These are phyloP conservation scores for Globisporangium barbulae DNA, from an alignment of 352 stramenopile species.

Conservation along the genomic window DNA sequence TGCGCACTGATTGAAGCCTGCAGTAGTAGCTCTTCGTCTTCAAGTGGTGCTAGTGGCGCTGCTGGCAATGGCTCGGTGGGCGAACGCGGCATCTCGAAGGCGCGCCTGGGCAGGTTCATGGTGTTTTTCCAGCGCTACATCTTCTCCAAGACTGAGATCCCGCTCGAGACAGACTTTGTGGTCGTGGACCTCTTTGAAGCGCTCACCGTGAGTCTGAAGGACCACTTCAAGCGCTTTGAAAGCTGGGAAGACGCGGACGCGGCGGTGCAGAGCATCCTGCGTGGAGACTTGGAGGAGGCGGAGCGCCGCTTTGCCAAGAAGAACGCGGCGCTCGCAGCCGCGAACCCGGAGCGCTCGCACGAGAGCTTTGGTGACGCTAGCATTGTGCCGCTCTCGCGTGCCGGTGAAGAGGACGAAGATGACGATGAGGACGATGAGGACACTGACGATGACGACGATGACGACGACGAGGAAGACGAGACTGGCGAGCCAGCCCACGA, in stretches of 20 bases:
- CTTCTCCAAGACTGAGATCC: conserved; percentile 93
- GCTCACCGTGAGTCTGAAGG: conserved; percentile 47
- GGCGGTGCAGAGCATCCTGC: conserved; percentile 51
- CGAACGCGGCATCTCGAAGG: conserved; percentile 82
- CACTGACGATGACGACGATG: conserved; percentile 50
- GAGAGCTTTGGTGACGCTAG: conserved; percentile 17
- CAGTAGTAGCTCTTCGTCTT: conserved; percentile 15
- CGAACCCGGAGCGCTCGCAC: conserved; percentile 7
- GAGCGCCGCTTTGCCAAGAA: conserved; percentile 67
- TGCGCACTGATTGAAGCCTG: conserved; percentile 92
- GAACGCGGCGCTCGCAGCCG: conserved; percentile 26
- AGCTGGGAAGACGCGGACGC: conserved; percentile 77
- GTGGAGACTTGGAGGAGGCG: conserved; percentile 61
- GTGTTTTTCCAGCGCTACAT: conserved; percentile 96
- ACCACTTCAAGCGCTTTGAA: conserved; percentile 67
- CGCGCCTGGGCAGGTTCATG: conserved; percentile 88
- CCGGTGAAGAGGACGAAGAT: conserved; percentile 41
- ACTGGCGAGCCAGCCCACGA: conserved; percentile 19
- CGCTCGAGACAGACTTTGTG: conserved; percentile 93
- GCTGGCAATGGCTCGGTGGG: conserved; percentile 31
- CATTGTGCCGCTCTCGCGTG: conserved; percentile 29
- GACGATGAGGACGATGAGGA: conserved; percentile 60
- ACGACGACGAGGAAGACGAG: conserved; percentile 53
- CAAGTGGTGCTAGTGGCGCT: neutral
- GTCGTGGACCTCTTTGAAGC: conserved; percentile 83